Conservation (phyloP, 2,329 filamentous ascomycete genomes). For the Colletotrichum eremochloae region DNA sequence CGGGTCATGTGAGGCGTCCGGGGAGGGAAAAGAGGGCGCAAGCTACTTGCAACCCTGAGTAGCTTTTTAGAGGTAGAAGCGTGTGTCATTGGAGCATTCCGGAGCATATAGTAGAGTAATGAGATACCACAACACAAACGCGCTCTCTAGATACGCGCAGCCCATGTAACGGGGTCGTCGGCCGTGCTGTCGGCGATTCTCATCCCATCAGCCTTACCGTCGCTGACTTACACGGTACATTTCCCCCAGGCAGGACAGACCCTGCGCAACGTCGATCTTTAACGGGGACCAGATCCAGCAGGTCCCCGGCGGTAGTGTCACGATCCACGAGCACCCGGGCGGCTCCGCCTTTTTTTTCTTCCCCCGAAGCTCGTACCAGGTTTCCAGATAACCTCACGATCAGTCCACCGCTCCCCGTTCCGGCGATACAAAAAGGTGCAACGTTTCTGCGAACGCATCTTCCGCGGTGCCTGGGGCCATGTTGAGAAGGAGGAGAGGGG, state of each 20-base stretch:
- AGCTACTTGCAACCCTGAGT: background rate
- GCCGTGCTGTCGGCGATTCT: background rate
- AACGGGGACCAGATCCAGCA: slow-evolving; percentile 3
- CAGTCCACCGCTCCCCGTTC: background rate
- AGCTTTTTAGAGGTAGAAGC: background rate
- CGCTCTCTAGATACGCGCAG: background rate
- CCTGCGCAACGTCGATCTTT: background rate
- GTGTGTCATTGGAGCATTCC: background rate
- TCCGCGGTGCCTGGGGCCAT: background rate
- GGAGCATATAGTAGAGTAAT: slow-evolving; percentile 3
- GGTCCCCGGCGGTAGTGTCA: background rate
- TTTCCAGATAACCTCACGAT: background rate
- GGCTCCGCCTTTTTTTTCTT: background rate
- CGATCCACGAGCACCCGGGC: background rate
- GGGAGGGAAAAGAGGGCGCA: background rate
- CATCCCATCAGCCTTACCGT: background rate
- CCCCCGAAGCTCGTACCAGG: background rate
- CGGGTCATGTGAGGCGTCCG: background rate
- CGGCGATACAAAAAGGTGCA: background rate
- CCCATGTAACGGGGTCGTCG: background rate
- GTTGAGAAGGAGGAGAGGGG: too few relatives aligned
- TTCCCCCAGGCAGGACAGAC: background rate
- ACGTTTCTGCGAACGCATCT: background rate
- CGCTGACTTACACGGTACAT: background rate
- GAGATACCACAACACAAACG: slow-evolving; percentile 9